Conservation (phyloP, 768 basidiomycete genomes). For the Filobasidium wieringae region DNA sequence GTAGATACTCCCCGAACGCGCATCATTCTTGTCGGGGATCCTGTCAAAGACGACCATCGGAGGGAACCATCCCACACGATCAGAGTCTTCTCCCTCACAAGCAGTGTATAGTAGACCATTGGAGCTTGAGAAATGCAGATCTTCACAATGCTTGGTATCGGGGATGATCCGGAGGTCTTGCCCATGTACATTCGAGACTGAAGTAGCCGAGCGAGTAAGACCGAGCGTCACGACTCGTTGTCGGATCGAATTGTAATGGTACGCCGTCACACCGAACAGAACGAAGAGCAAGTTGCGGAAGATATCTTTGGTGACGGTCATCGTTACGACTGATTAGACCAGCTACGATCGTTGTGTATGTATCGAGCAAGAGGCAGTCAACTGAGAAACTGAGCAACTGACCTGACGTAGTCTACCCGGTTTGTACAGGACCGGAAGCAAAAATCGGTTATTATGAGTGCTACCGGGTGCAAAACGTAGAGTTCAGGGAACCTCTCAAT, state of each 20-base stretch:
- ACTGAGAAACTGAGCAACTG: no score
- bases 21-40: neutral
- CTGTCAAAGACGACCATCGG: conserved; percentile 6
- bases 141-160: conserved; percentile 16
- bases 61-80: conserved; percentile 17
- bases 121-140: conserved; percentile 8
- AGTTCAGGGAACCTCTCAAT: no score
- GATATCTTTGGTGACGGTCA: no score
- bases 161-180: neutral
- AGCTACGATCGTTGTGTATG: no score
- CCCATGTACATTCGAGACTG: neutral
- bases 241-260: neutral
- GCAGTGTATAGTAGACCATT: conserved; percentile 12
- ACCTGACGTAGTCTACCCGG: no score
- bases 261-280: neutral
- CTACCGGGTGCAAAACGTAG: no score
- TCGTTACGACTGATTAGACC: no score
- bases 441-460: no score
- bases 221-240: neutral
- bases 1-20: conserved; percentile 8
- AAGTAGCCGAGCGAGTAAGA: neutral
- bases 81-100: conserved; percentile 6
- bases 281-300: neutral
- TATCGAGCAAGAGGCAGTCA: no score
- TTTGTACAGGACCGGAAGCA: no score